A percentile compares a stretch with the other conserved stretches of the same genome.
These are phyloP conservation scores for Jamesozyma spencerorum DNA, from an alignment of 805 yeast genomes.

Conservation along the genomic window DNA sequence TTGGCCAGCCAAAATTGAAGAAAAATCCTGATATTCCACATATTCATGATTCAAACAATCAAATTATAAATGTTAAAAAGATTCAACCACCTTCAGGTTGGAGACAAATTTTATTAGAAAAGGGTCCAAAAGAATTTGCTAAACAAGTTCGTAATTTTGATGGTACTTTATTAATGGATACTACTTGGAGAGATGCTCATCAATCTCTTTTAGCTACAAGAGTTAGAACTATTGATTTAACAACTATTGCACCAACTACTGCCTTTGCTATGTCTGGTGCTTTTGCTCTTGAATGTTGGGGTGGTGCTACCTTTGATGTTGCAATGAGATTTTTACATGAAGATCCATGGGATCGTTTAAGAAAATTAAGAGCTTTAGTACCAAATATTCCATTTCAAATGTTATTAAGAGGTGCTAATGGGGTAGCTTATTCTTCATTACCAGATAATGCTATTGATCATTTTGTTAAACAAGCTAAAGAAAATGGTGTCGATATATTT, in stretches of 20 bases:
- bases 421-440: slow-evolving; percentile 94
- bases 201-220: slow-evolving; percentile 96
- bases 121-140: slow-evolving; percentile 89
- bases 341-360: slow-evolving; percentile 96
- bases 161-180: slow-evolving; percentile 92
- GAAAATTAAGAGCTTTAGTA: slow-evolving; percentile 76
- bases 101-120: slow-evolving; percentile 76
- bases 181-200: slow-evolving; percentile 99
- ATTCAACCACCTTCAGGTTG: slow-evolving; percentile 67
- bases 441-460: slow-evolving; percentile 99
- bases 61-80: slow-evolving; percentile 47
- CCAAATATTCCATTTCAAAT: slow-evolving; percentile 99
- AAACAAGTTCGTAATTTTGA: slow-evolving; percentile 71
- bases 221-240: slow-evolving; percentile 86
- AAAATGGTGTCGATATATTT: slow-evolving; percentile 93
- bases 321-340: slow-evolving; percentile 97
- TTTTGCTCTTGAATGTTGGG: slow-evolving; percentile 98
- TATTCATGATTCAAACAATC: slow-evolving; percentile 54
- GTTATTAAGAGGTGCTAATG: slow-evolving; percentile 98
- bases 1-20: slow-evolving; percentile 77
- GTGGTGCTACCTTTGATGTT: slow-evolving; percentile 99
- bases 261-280: slow-evolving; percentile 84
- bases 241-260: slow-evolving; percentile 88
- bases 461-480: slow-evolving; percentile 89
- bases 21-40: slow-evolving; percentile 70